These are phyloP conservation scores for Cicer bijugum DNA, from an alignment of 306 rosid species.

Conservation along the genomic window DNA sequence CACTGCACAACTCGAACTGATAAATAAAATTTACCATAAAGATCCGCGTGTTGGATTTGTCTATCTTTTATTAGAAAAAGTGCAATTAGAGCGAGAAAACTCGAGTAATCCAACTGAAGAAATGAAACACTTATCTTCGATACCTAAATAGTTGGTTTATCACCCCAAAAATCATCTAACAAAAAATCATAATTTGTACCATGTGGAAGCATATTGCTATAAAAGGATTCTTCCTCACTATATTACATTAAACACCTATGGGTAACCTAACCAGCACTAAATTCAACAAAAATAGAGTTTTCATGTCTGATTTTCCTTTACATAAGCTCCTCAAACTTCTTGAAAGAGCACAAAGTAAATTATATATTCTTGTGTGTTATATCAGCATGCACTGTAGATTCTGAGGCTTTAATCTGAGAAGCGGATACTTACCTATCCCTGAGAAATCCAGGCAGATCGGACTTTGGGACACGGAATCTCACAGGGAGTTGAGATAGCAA, in stretches of 20 bases:
- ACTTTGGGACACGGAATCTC: slow-evolving; percentile 48
- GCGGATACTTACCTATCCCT: slow-evolving; percentile 51
- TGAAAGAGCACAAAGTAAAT: slow-evolving; percentile 35
- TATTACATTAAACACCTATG: slow-evolving; percentile 39
- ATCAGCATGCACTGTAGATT: slow-evolving; percentile 40
- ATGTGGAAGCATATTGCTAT: slow-evolving; percentile 32
- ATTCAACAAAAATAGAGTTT: slow-evolving; percentile 37
- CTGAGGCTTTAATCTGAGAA: slow-evolving; percentile 44
- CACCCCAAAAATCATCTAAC: slow-evolving; percentile 44
- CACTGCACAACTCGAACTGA: slow-evolving; percentile 28
- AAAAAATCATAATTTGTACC: slow-evolving; percentile 37
- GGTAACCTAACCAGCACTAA: slow-evolving; percentile 40
- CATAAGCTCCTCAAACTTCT: slow-evolving; percentile 41
- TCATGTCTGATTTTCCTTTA: slow-evolving; percentile 20
- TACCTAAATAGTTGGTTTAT: slow-evolving; percentile 40
- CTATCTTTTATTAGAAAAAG: slow-evolving; percentile 35
- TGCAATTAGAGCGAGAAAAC: slow-evolving; percentile 38
- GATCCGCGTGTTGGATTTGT: slow-evolving; percentile 30
- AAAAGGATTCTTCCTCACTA: slow-evolving; percentile 39
- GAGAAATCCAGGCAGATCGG: slow-evolving; percentile 46
- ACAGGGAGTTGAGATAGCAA: slow-evolving; percentile 55
- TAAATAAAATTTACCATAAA: slow-evolving; percentile 36
- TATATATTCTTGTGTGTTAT: slow-evolving; percentile 32
- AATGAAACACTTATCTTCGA: slow-evolving; percentile 28
- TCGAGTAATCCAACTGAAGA: slow-evolving; percentile 29